phyloP scores from a whole-genome alignment of 495 filamentous ascomycete species.

The Annulohypoxylon nitens region DNA sequence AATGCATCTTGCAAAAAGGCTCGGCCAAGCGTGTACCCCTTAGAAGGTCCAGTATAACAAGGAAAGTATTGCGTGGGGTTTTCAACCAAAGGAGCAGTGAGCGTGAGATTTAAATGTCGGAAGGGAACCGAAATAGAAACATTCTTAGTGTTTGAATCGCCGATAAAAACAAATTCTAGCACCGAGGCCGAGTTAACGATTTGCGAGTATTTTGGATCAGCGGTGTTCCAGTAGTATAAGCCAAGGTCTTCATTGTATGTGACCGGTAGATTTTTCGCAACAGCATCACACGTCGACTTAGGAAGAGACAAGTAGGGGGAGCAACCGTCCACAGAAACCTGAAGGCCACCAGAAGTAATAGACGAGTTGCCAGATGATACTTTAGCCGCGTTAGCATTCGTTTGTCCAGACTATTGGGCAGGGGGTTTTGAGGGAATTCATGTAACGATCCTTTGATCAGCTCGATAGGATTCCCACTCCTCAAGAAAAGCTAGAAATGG shows the following conservation, averaged over 20 bases:
- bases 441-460: neutral
- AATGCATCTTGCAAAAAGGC: conserved; percentile 71
- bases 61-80: conserved; percentile 65
- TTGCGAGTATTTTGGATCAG: conserved; percentile 54
- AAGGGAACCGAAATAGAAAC: conserved; percentile 68
- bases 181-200: conserved; percentile 64
- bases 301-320: conserved; percentile 66
- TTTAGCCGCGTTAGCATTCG: neutral
- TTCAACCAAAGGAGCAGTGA: conserved; percentile 61
- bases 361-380: conserved; percentile 54
- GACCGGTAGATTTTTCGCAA: conserved; percentile 62
- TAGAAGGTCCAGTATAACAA: conserved; percentile 54
- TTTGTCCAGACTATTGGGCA: neutral
- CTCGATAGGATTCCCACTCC: neutral
- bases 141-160: conserved; percentile 49
- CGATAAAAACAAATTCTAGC: conserved; percentile 63
- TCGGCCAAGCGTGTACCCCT: conserved; percentile 60
- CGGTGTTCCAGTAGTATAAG: conserved; percentile 66
- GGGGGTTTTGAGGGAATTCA: neutral
- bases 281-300: conserved; percentile 62
- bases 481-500: neutral
- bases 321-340: conserved; percentile 54
- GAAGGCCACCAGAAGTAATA: conserved; percentile 37
- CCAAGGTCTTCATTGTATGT: conserved; percentile 55
- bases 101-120: conserved; percentile 65